phyloP scores from a whole-genome alignment of 2,329 filamentous ascomycete genomes.

The Colletotrichum sojae region DNA sequence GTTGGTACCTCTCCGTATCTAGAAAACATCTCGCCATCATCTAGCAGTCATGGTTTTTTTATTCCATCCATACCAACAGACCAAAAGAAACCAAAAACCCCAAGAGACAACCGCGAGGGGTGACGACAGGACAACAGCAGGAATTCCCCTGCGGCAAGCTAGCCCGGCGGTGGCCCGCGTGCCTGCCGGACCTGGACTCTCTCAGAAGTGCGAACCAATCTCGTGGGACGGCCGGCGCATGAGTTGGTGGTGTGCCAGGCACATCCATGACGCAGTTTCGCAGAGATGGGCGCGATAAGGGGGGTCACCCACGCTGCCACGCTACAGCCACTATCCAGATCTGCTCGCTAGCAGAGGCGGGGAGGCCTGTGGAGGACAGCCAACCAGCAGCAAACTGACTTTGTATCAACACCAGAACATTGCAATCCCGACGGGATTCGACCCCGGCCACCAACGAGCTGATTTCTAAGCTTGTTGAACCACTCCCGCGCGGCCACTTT shows the following conservation, averaged over 20 bases:
- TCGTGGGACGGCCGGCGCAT: conserved; percentile 30
- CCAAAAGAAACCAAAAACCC: conserved; percentile 2
- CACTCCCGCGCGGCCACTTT: conserved; percentile 33
- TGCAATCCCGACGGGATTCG: not conserved
- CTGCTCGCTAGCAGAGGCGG: conserved; percentile 16
- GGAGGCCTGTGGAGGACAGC: not conserved
- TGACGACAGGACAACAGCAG: conserved; percentile 24
- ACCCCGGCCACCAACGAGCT: not conserved
- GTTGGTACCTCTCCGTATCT: not conserved
- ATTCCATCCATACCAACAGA: not conserved
- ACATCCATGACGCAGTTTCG: conserved; percentile 40
- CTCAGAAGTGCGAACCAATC: conserved; percentile 31
- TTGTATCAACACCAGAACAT: too few species aligned
- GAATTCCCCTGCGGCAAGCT: conserved; percentile 12
- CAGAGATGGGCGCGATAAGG: conserved; percentile 33
- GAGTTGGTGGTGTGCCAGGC: conserved; percentile 32
- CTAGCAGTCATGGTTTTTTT: conserved; percentile 22
- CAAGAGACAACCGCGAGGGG: conserved; percentile 7
- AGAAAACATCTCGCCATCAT: conserved; percentile 12
- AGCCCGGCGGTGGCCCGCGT: conserved; percentile 14
- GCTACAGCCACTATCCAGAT: conserved; percentile 24
- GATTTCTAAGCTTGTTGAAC: conserved; percentile 36
- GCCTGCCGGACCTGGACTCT: conserved; percentile 31
- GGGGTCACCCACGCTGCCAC: conserved; percentile 6
- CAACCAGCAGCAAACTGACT: not conserved